Conservation (phyloP, 2,329 filamentous ascomycete species). For the Colletotrichum sp. region DNA sequence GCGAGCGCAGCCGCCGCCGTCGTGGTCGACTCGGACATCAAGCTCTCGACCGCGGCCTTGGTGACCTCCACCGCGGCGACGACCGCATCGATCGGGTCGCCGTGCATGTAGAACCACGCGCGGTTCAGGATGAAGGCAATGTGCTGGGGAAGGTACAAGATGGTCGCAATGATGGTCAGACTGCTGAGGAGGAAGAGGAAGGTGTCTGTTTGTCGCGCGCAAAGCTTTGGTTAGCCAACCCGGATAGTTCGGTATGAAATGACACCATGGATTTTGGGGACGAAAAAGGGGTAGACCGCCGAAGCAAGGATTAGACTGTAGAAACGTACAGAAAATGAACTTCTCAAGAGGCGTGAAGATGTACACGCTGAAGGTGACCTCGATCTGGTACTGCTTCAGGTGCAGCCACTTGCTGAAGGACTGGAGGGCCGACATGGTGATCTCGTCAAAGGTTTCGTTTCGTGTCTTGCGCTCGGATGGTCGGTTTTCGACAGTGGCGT, state of each 20-base stretch:
- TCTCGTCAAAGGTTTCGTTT: not conserved
- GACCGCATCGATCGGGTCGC: conserved; percentile 69
- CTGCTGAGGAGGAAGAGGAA: conserved; percentile 89
- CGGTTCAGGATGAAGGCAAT: conserved; percentile 81
- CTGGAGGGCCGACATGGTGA: conserved; percentile 43
- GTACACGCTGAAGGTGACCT: conserved; percentile 95
- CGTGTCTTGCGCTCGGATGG: not conserved
- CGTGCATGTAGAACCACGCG: conserved; percentile 93
- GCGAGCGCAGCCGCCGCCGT: conserved; percentile 15
- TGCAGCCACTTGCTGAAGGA: conserved; percentile 82
- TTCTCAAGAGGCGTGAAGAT: conserved; percentile 98
- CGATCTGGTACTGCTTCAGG: conserved; percentile 97
- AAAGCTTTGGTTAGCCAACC: not conserved
- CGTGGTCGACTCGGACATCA: conserved; percentile 24
- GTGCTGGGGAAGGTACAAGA: conserved; percentile 94
- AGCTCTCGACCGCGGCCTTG: conserved; percentile 39
- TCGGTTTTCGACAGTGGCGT: not conserved
- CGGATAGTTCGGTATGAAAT: not conserved
- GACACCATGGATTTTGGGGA: not conserved
- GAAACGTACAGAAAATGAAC: conserved; percentile 87
- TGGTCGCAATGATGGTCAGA: conserved; percentile 84
- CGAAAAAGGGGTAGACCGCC: not conserved
- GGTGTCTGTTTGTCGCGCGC: conserved; percentile 65
- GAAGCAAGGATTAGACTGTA: not conserved
- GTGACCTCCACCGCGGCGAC: conserved; percentile 55